These are phyloP conservation scores for Neurospora sp. DNA, from an alignment of 495 filamentous ascomycete genomes.

Conservation along the genomic window DNA sequence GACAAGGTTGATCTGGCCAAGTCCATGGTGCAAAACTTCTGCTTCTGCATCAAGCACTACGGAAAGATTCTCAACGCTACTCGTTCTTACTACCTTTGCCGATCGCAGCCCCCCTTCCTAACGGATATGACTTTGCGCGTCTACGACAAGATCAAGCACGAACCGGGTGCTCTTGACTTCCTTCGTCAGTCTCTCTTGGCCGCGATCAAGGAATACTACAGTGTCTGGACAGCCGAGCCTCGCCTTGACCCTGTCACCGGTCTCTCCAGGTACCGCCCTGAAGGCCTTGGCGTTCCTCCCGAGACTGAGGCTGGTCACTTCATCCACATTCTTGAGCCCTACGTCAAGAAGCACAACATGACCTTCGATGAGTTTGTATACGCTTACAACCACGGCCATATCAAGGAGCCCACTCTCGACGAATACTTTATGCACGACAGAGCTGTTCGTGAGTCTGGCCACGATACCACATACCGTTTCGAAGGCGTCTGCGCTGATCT, in stretches of 20 bases:
- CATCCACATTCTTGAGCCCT: conserved; percentile 74
- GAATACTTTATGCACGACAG: conserved; percentile 94
- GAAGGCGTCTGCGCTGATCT: conserved; percentile 80
- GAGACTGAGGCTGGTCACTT: conserved; percentile 91
- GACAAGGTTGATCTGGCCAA: conserved; percentile 77
- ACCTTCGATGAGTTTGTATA: conserved; percentile 69
- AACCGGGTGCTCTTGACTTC: conserved; percentile 67
- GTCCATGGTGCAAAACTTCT: conserved; percentile 90
- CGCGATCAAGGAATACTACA: conserved; percentile 94
- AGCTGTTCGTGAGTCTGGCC: conserved; percentile 90
- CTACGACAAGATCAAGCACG: conserved; percentile 77
- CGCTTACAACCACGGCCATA: conserved; percentile 70
- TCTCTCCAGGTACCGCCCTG: conserved; percentile 82
- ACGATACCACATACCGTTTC: conserved; percentile 89
- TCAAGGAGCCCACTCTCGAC: conserved; percentile 81
- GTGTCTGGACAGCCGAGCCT: conserved; percentile 75
- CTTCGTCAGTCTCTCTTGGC: conserved; percentile 69
- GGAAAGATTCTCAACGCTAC: conserved; percentile 97
- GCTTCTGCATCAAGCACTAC: conserved; percentile 96
- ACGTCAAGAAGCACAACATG: conserved; percentile 75
- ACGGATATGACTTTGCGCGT: conserved; percentile 93
- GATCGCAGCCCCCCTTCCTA: conserved; percentile 92
- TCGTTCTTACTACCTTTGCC: conserved; percentile 83
- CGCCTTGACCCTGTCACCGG: conserved; percentile 70
- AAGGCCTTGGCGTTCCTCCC: conserved; percentile 84